Evolutionary conservation across 805 yeast species (phyloP).

Genomic region (Wickerhamiella qilinensis): DNA sequence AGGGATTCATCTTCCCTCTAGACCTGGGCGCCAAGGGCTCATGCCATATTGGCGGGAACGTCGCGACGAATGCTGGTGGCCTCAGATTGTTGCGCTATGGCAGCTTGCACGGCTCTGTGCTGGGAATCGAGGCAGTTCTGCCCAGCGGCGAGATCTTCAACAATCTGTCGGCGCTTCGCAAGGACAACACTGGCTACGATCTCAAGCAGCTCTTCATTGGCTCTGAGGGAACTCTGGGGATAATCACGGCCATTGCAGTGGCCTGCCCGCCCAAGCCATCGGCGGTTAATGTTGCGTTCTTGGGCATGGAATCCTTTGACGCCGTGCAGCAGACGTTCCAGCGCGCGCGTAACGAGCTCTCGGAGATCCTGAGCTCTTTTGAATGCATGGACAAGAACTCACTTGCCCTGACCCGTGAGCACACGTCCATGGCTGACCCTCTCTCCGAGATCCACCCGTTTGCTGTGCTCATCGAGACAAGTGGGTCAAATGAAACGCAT

Average conservation of each 20-base stretch:
- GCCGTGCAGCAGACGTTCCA: conserved; percentile 67
- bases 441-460: conserved; percentile 73
- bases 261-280: conserved; percentile 80
- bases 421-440: conserved; percentile 50
- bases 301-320: conserved; percentile 66
- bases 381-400: conserved; percentile 64
- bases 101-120: conserved; percentile 75
- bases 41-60: conserved; percentile 87
- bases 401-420: conserved; percentile 36
- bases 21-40: conserved; percentile 95
- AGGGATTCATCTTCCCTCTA: conserved; percentile 82
- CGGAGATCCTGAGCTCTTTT: conserved; percentile 79
- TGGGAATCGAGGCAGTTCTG: conserved; percentile 80
- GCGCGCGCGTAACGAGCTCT: conserved; percentile 59
- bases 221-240: conserved; percentile 80
- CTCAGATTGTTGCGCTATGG: conserved; percentile 76
- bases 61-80: conserved; percentile 96
- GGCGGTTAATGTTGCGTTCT: conserved; percentile 70
- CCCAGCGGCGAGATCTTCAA: conserved; percentile 71
- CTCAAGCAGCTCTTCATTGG: conserved; percentile 86
- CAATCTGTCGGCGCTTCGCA: conserved; percentile 70
- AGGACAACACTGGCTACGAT: conserved; percentile 91
- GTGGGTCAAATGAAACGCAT: conserved; percentile 89
- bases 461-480: conserved; percentile 81
- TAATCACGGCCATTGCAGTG: conserved; percentile 78